phyloP scores from a whole-genome alignment of 2,329 filamentous ascomycete genomes.

The Ceratocystis papillata region DNA sequence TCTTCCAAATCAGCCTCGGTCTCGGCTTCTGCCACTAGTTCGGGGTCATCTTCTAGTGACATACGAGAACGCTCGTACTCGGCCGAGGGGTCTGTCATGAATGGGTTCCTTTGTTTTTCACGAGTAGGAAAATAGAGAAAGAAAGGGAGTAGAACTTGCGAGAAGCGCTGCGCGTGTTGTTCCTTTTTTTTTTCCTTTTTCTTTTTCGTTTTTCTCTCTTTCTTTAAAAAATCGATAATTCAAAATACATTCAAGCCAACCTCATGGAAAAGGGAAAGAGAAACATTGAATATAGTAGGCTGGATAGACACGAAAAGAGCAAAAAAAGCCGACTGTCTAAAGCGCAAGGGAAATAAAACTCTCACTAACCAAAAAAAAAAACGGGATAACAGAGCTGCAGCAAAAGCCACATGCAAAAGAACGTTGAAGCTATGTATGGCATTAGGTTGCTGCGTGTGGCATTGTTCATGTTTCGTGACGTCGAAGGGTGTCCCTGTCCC shows the following conservation, averaged over 20 bases:
- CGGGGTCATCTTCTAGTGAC: constrained; percentile 12
- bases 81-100: not conserved
- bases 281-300: too few relatives aligned
- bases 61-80: not conserved
- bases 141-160: too few relatives aligned
- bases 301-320: not conserved
- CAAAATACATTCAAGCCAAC: too few relatives aligned
- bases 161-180: not conserved
- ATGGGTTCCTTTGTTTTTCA: not conserved
- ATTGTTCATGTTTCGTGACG: not conserved
- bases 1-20: constrained; percentile 17
- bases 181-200: not conserved
- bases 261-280: too few relatives aligned
- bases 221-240: too few relatives aligned
- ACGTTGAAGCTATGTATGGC: not conserved
- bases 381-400: not conserved
- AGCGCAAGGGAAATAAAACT: not conserved
- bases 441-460: too few relatives aligned
- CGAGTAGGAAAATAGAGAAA: not conserved
- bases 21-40: constrained; percentile 12
- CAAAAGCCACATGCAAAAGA: not conserved
- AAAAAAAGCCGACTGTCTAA: not conserved
- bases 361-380: not conserved
- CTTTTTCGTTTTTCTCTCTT: too few relatives aligned
- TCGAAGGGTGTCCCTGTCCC: not conserved